Percentiles rank a stretch among this genome's conserved stretches.
These are phyloP conservation scores for Westerdykella ornata DNA, from an alignment of 2,329 filamentous ascomycete genomes.

Conservation along the genomic window DNA sequence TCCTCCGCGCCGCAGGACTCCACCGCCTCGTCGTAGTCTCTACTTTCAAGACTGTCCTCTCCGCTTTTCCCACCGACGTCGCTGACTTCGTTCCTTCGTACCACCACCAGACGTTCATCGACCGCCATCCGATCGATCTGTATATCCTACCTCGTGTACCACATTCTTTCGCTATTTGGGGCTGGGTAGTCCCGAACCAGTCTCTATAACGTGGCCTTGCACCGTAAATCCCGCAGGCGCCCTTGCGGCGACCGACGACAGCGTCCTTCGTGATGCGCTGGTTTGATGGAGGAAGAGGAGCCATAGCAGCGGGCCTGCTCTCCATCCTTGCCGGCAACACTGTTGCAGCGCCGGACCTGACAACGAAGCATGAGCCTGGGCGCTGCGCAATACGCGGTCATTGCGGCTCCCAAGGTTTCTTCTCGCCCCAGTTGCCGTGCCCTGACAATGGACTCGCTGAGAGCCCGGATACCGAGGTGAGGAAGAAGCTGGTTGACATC, in stretches of 20 bases:
- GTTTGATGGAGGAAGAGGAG: constrained; percentile 18
- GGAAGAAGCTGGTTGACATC: constrained; percentile 72
- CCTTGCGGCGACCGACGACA: constrained; percentile 5
- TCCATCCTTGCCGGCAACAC: constrained; percentile 22
- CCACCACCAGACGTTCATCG: not conserved
- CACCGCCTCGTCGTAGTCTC: no score
- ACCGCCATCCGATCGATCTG: no score
- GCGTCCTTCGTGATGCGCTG: constrained; percentile 10
- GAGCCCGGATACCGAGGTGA: constrained; percentile 63
- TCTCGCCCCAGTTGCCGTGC: constrained; percentile 84
- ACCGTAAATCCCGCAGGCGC: constrained; percentile 7
- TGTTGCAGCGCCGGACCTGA: constrained; percentile 27
- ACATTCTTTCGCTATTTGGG: no score
- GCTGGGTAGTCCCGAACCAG: no score
- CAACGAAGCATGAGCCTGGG: constrained; percentile 68
- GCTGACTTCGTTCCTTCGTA: not conserved
- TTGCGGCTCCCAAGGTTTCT: constrained; percentile 85
- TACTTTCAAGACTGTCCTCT: no score
- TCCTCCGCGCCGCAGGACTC: no score
- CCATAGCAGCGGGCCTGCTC: constrained; percentile 23
- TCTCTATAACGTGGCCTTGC: no score
- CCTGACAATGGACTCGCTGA: constrained; percentile 80
- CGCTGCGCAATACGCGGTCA: constrained; percentile 86
- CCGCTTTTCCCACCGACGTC: no score
- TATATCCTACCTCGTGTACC: not conserved